A percentile compares a stretch with the other conserved stretches of the same genome.
These are phyloP conservation scores for Ammopiptanthus mongolicus DNA, from an alignment of 306 rosid genomes.

Conservation along the genomic window DNA sequence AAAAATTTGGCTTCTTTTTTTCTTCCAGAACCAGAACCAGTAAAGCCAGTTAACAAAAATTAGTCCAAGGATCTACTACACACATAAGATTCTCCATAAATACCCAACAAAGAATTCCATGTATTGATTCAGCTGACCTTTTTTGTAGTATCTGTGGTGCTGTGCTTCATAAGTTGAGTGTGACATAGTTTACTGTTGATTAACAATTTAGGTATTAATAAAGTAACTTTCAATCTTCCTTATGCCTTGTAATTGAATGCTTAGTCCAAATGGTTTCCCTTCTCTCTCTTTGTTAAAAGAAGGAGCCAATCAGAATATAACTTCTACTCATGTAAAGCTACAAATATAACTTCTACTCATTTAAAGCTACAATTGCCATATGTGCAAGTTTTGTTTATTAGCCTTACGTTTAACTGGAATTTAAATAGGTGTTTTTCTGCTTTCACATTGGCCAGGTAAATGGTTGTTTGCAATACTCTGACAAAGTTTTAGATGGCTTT, in stretches of 20 bases:
- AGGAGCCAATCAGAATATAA: not conserved
- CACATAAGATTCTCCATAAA: too few species aligned
- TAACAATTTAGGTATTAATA: not conserved
- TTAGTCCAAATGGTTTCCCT: not conserved
- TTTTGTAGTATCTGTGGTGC: not conserved
- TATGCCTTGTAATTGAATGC: not conserved
- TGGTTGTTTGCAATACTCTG: constrained; percentile 50
- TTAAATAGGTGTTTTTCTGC: not conserved
- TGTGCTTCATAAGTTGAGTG: not conserved
- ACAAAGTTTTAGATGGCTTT: constrained; percentile 47
- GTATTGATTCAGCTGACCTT: not conserved
- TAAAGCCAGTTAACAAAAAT: too few species aligned
- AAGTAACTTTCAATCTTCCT: not conserved
- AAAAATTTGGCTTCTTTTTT: too few species aligned
- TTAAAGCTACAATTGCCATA: not conserved
- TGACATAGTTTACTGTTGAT: not conserved
- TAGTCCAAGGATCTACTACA: too few species aligned
- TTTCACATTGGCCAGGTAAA: constrained; percentile 38
- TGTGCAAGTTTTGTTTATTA: not conserved
- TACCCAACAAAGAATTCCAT: not conserved
- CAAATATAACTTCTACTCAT: not conserved
- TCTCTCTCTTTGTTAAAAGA: not conserved
- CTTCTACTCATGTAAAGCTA: not conserved
- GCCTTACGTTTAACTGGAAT: not conserved
- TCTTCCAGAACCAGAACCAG: too few species aligned